Conservation (phyloP, 2,329 filamentous ascomycete genomes). For the Phialophora tarda region DNA sequence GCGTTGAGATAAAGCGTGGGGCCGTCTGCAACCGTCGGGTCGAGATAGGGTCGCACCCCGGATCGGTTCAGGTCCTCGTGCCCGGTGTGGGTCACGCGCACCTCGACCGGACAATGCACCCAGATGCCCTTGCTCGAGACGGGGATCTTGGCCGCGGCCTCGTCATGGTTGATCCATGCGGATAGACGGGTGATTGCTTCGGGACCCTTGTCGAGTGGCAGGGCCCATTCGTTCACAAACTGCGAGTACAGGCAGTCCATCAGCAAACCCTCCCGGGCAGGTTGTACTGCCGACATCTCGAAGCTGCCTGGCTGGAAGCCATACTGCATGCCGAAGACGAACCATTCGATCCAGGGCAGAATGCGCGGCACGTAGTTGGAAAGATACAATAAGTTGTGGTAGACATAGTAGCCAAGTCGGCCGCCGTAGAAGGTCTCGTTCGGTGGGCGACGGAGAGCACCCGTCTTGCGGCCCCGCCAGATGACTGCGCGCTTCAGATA, state of each 20-base stretch:
- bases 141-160: conserved; percentile 72
- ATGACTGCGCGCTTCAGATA: conserved; percentile 86
- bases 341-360: conserved; percentile 90
- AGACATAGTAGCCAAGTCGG: conserved; percentile 81
- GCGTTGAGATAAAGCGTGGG: conserved; percentile 89
- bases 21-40: conserved; percentile 70
- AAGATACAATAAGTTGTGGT: conserved; percentile 86
- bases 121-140: conserved; percentile 79
- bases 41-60: conserved; percentile 67
- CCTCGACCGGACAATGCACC: conserved; percentile 89
- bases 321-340: conserved; percentile 97
- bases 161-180: conserved; percentile 79
- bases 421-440: conserved; percentile 80
- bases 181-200: conserved; percentile 83
- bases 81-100: conserved; percentile 77
- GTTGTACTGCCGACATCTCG: conserved; percentile 75
- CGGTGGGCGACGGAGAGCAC: conserved; percentile 64
- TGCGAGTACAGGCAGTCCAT: conserved; percentile 99
- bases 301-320: conserved; percentile 74
- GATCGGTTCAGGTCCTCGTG: conserved; percentile 45
- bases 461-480: conserved; percentile 84
- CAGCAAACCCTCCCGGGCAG: conserved; percentile 77
- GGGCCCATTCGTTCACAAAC: conserved; percentile 97
- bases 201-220: conserved; percentile 83
- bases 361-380: conserved; percentile 78